phyloP scores from a whole-genome alignment of 176 grass and related monocot species.

The Themeda triandra region DNA sequence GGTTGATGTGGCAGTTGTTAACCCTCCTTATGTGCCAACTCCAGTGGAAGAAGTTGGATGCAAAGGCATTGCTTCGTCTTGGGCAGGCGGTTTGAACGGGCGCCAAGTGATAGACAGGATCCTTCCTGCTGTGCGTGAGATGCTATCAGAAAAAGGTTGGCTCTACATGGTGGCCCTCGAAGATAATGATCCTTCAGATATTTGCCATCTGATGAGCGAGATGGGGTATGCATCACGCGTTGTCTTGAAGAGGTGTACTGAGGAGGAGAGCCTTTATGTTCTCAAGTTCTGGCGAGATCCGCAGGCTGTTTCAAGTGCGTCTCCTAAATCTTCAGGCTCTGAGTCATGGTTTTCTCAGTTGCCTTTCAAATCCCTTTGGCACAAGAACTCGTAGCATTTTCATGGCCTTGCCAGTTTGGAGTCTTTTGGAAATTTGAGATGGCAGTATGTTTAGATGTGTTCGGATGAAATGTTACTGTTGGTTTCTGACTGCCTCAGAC shows the following conservation, averaged over 20 bases:
- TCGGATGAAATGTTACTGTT: conserved; percentile 9
- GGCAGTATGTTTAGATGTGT: conserved; percentile 10
- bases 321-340: conserved; percentile 27
- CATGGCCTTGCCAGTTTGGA: background rate
- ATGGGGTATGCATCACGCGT: conserved; percentile 79
- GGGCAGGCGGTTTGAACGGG: conserved; percentile 86
- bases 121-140: conserved; percentile 59
- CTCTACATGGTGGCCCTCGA: conserved; percentile 83
- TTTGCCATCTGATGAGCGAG: conserved; percentile 77
- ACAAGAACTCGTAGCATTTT: conserved; percentile 29
- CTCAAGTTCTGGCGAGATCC: conserved; percentile 84
- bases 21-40: conserved; percentile 95
- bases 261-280: conserved; percentile 91
- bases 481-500: conserved; percentile 2
- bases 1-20: conserved; percentile 86
- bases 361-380: conserved; percentile 59
- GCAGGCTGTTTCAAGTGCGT: background rate
- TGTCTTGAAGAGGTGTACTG: conserved; percentile 86
- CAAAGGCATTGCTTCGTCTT: conserved; percentile 80
- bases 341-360: conserved; percentile 68
- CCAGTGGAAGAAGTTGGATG: conserved; percentile 80
- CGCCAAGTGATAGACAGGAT: conserved; percentile 86
- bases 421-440: conserved; percentile 3
- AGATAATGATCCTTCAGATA: conserved; percentile 79
- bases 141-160: conserved; percentile 79